Evolutionary conservation across 306 rosid species (phyloP), one percentile per base, ranked within the genome.

Genomic region (Coriaria nepalensis): DNA sequence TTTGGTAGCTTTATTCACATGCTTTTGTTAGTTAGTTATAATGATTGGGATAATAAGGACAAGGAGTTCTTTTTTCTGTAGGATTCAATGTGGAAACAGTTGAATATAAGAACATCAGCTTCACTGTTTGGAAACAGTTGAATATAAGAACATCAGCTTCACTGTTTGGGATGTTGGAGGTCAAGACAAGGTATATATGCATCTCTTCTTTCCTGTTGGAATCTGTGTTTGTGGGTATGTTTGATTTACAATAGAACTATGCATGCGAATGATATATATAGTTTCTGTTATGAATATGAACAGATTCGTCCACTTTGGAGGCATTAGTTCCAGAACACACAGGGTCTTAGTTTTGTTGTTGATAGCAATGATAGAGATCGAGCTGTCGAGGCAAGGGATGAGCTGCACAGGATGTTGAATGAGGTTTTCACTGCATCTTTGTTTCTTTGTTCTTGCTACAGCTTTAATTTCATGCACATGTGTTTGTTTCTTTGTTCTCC

Each of bases 111-210:
- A 88, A 88, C 81, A 88, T 88, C 70, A 88, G 96, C 86, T 88
- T 88, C 74, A 88, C 96, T 4, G 96, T 88, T 56, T 88, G 96
- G 96, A 95, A 88, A n/a, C n/a, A n/a, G n/a, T n/a, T n/a, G n/a
- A n/a, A n/a, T 75, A 79, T 66, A 79, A 79, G 82, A 79, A 79
- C 83, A 79, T 79, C 71, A 79, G 87, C 75, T 79, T 79, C 71
- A 79, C 82, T 4, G 87, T 79, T 52, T 79, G 87, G 87, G 87
- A 79, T 64, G 87, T 79, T 44, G 87, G 87, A 7, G 87, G 87
- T 61, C 83, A 79, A 59, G 87, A 79, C 78, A 79, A 79, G 79
- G 87, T 72, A 72, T 37, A 42, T 6, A 33, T 47, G 9, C 29
- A 32, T 64, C 42, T 8, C 43, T 55, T 8, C 32, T 29, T 8